Percentiles rank a stretch among this genome's conserved stretches.
Conservation (phyloP, 345 rosid species). For the Nasturtium officinale region DNA sequence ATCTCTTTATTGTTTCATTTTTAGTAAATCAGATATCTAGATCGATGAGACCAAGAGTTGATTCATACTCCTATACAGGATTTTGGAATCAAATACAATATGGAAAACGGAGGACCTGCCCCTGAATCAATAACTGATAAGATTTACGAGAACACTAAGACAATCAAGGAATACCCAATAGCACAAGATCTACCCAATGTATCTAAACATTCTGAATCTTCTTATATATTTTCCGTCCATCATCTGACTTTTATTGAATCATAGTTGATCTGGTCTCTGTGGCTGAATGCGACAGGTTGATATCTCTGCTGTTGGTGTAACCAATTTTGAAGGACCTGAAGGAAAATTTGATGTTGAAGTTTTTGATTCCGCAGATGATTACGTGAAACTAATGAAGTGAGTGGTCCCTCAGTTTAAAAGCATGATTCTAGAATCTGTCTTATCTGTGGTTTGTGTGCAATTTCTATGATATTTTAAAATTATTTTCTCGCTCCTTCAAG, state of each 20-base stretch:
- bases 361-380: conserved; percentile 90
- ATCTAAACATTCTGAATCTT: conserved; percentile 24
- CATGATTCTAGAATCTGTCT: conserved; percentile 9
- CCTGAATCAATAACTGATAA: conserved; percentile 94
- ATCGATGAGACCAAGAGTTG: conserved; percentile 18
- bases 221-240: conserved; percentile 18
- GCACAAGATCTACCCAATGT: conserved; percentile 83
- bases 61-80: conserved; percentile 52
- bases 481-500: conserved; percentile 40
- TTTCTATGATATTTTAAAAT: conserved; percentile 11
- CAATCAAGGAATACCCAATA: conserved; percentile 78
- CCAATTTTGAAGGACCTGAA: conserved; percentile 75
- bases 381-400: conserved; percentile 90
- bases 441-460: conserved; percentile 12
- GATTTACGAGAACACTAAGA: conserved; percentile 93
- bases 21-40: neutral
- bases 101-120: conserved; percentile 99
- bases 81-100: conserved; percentile 99
- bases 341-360: conserved; percentile 94
- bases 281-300: conserved; percentile 62
- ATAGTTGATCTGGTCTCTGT: conserved; percentile 8
- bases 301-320: conserved; percentile 65
- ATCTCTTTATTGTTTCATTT: neutral
- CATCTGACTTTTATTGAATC: conserved; percentile 10
- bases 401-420: conserved; percentile 34